Base-by-base conservation (phyloP, 2,329 filamentous ascomycete genomes). In the Sclerotinia nivalis region DNA sequence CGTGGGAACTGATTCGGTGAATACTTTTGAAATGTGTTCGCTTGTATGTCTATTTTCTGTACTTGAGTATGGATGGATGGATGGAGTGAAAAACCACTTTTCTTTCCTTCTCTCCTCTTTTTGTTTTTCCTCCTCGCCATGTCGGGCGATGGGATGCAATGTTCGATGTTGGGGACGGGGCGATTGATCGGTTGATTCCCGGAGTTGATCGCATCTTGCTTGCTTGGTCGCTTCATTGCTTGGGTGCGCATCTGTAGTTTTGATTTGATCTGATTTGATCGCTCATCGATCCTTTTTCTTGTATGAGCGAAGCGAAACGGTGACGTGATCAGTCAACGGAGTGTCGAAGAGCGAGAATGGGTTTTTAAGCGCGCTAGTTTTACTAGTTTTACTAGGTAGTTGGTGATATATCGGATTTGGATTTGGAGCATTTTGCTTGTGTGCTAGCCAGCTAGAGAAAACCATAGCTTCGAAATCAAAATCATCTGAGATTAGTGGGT, bases 1-100 rank as follows among this genome's bases (percentile, higher is more conserved):
- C 28, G 22, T 50, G 45, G 45, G 28, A 62, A n/a, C 34, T 9
- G 20, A 34, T 61, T 61, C 20, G 28, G 28, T 31, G 34, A 31
- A 50, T 20, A 37, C 28, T 31, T n/a, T 49, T 34, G 28, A 49
- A 49, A 49, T 25, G 28, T 15, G 13, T 50, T 37, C 34, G 60
- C 20, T 49, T 62, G 60, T 49, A 37, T 50, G 28, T 34, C 13
- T 61, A 61, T 49, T 45, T 49, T 62, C 28, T 49, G 13, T 62
- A 34, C 45, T 34, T 25, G 22, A 49, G 43, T 45, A 8, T 0
- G 31, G 28, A 18, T 1, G 31, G 28, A 37, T 49, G 59, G 43
- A 34, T 55, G 18, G 43, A 49, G 43, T 2, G 20, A 49, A 49
- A 62, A 49, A 25, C 9, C 40, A 15, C 15, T 61, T 25, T 61